Evolutionary conservation across 495 filamentous ascomycete species (phyloP).

Genomic region (Penicillium ucsense): DNA sequence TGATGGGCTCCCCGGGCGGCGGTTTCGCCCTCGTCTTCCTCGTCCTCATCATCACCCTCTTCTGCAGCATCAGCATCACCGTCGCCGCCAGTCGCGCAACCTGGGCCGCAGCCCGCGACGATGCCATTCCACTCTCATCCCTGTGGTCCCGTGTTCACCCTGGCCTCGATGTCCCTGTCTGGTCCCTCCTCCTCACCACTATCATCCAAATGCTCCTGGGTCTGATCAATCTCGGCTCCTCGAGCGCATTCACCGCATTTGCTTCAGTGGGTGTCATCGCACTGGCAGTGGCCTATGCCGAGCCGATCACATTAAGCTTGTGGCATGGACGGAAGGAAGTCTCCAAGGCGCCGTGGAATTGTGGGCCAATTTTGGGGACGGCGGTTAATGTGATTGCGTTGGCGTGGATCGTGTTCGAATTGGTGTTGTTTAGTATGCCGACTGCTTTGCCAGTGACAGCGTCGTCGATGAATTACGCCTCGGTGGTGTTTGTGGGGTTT

Average conservation of each 20-base stretch:
- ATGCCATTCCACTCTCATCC: conserved; percentile 25
- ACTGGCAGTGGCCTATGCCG: conserved; percentile 47
- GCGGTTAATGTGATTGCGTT: conserved; percentile 46
- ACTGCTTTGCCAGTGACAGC: conserved; percentile 37
- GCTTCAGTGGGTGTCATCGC: conserved; percentile 53
- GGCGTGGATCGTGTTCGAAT: conserved; percentile 50
- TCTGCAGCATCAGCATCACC: conserved; percentile 54
- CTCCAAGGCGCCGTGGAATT: conserved; percentile 43
- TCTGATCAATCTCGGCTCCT: conserved; percentile 54
- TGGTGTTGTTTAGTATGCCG: conserved; percentile 50
- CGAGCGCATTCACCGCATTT: conserved; percentile 53
- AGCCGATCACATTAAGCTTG: conserved; percentile 48
- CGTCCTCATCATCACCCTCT: conserved; percentile 53
- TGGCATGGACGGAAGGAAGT: conserved; percentile 42
- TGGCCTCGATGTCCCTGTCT: conserved; percentile 25
- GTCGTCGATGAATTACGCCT: conserved; percentile 51
- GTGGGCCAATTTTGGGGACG: conserved; percentile 44
- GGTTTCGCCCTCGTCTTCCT: conserved; percentile 36
- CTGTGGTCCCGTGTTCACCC: conserved; percentile 25
- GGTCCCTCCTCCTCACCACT: conserved; percentile 26
- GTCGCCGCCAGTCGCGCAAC: conserved; percentile 49
- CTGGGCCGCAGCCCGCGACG: conserved; percentile 53
- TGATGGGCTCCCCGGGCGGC: conserved; percentile 39
- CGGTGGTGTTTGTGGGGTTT: conserved; percentile 52
- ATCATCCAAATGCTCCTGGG: conserved; percentile 40